Conservation (phyloP, 805 yeast genomes). For the Nakazawaea laoshanensis region DNA sequence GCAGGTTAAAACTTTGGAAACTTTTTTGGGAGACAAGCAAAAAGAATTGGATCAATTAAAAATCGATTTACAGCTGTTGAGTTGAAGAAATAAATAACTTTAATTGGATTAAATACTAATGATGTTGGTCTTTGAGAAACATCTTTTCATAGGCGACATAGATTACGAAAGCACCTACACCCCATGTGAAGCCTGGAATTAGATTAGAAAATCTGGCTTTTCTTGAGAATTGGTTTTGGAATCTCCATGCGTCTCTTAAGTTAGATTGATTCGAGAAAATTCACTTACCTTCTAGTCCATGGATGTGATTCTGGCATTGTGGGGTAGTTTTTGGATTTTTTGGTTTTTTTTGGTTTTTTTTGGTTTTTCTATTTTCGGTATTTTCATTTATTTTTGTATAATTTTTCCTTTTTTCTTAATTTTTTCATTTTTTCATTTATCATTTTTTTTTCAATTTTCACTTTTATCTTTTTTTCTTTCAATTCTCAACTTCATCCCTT, state of each 20-base stretch:
- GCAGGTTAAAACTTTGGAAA: conserved; percentile 69
- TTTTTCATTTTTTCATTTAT: no score
- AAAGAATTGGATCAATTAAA: conserved; percentile 35
- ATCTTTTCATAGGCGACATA: conserved; percentile 57
- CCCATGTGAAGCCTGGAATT: conserved; percentile 77
- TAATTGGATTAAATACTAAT: conserved; percentile 12
- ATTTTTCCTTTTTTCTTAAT: no score
- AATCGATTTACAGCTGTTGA: background rate
- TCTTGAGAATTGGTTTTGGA: conserved; percentile 72
- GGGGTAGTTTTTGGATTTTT: background rate
- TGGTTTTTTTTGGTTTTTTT: no score
- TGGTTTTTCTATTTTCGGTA: no score
- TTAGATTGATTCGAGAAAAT: background rate
- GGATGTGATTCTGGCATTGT: conserved; percentile 28
- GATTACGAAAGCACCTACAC: conserved; percentile 63
- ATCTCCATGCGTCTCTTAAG: conserved; percentile 83
- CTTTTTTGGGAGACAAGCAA: conserved; percentile 54
- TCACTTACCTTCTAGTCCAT: conserved; percentile 34
- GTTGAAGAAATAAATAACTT: background rate
- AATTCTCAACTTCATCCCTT: no score
- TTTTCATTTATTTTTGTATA: no score
- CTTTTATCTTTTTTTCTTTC: background rate
- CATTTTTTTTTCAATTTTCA: background rate
- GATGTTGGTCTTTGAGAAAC: conserved; percentile 25
- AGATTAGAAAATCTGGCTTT: conserved; percentile 59